Evolutionary conservation across 2,329 filamentous ascomycete species (phyloP), one percentile per base, ranked within the genome.

Genomic region (Cercospora brassicicola): DNA sequence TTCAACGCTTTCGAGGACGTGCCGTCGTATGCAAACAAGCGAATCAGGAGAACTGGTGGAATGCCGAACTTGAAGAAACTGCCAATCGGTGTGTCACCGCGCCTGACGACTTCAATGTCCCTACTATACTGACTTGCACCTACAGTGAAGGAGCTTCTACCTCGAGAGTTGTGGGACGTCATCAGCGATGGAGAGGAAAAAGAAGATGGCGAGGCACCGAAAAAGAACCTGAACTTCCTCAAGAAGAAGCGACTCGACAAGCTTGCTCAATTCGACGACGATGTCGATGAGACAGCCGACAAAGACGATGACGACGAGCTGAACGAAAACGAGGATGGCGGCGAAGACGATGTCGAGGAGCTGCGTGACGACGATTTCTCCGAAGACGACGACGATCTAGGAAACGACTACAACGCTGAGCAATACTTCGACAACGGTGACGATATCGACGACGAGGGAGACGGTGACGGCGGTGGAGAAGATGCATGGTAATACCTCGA

Each of bases 251-350:
- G 67, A 23, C 56, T 73, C 65, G 72, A 72, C 71, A 73, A 69
- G 57, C 69, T 73, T 28, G 72, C 72, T 2, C 69, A 67, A 8
- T 73, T 73, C 63, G 72, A 73, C 66, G 72, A 73, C 4, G 69
- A 65, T 39, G 72, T 60, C 11, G 70, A 69, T 36, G 53, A 39
- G 3, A 36, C 60, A 23, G 67, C 57, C 15, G 62, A 67, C 33
- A 65, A 71, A 20, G 67, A 72, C 18, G 72, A 71, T 28, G 69
- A 70, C 15, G 63, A 71, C 5, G 65, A 93, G 91, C 79, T 90
- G 88, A 3, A 91, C 89, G 15, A 92, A 91, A 76, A 84, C 87
- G 72, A 86, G 87, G 28, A 84, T 91, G 65, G 81, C 84, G 20
- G 64, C 62, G 71, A 71, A 66, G 72, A 73, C 28, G 69, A 59